Base-by-base conservation (phyloP, 1,284 basidiomycete species). In the Sporisorium iseilematis-ciliati region DNA sequence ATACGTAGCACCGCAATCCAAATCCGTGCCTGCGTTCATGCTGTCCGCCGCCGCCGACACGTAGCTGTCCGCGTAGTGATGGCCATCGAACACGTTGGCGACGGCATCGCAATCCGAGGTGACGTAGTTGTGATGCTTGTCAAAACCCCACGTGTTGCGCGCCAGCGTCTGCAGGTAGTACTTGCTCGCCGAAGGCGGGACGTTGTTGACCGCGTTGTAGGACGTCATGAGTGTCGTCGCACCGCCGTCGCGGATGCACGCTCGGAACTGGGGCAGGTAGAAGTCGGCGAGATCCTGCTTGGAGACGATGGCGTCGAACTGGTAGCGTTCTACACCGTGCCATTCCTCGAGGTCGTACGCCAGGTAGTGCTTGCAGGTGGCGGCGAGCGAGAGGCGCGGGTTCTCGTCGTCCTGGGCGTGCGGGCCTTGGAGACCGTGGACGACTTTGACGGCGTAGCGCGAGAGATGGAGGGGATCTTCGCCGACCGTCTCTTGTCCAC, bases 271-370 rank as follows among this genome's bases (percentile, higher is more conserved):
- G 3, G 65, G 65, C 21, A 68, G 49, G 25, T 49, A 54, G 31
- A 68, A 68, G n/a, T 68, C 65, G 21, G 59, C 50, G 4, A 68
- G 56, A 46, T 68, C 65, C 55, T 68, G 65, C n/a, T 57, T 68
- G 29, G 54, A 57, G 8, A 68, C 65, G 40, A 63, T n/a, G 7
- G 65, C 59, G 23, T 68, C 33, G 31, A 63, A 68, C 45, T 68
- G 65, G 29, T 68, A 68, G 23, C 65, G 31, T 43, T 68, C 65
- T 1, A 62, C 65, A 5, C 65, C 60, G 7, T 40, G 46, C 6
- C 7, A 68, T 20, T 53, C n/a, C 31, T 63, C 65, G 21, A 68
- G 1, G 20, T 68, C 65, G 51, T 68, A 68, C 0, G 65, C 60
- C 1, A 68, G 45, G 45, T 58, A 68, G 55, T 68, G 65, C 51